phyloP scores from a whole-genome alignment of 805 yeast species.

The Yarrowia yakushimensis region DNA sequence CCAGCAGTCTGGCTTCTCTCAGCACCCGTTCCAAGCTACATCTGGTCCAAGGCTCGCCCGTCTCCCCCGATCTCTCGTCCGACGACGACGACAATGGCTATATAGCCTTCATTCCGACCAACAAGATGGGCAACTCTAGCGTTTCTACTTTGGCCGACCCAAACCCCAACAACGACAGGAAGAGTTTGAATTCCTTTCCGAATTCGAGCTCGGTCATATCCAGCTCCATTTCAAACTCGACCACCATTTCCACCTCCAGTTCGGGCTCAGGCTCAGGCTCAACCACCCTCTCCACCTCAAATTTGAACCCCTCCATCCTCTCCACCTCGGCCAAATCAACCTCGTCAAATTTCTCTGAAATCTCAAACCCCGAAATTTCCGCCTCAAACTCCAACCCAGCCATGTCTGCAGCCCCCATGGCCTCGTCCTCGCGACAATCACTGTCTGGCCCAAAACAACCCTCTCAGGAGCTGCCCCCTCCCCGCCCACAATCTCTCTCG shows the following conservation, averaged over 20 bases:
- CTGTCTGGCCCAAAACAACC: neutral
- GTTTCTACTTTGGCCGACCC: neutral
- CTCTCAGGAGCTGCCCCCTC: no score
- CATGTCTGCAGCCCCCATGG: no score
- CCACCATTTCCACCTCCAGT: no score
- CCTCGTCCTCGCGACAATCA: no score
- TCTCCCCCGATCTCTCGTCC: conserved; percentile 17
- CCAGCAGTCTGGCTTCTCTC: neutral
- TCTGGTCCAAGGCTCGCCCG: neutral
- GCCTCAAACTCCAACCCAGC: neutral
- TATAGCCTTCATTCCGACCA: conserved; percentile 27
- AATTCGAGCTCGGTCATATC: no score
- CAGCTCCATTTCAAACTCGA: no score
- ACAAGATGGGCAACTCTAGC: conserved; percentile 19
- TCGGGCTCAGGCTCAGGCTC: no score
- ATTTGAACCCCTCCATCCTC: neutral
- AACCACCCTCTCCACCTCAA: neutral
- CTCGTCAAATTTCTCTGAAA: neutral
- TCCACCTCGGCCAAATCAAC: neutral
- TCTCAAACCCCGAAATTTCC: no score
- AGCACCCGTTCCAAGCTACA: conserved; percentile 6
- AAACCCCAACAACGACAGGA: neutral
- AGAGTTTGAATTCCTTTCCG: no score
- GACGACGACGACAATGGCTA: conserved; percentile 17
- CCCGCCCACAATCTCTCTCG: no score